Percentiles rank a stretch among this genome's conserved stretches.
Evolutionary conservation across 169 alveolate species (phyloP).

Genomic region (Perkinsus marinus): DNA sequence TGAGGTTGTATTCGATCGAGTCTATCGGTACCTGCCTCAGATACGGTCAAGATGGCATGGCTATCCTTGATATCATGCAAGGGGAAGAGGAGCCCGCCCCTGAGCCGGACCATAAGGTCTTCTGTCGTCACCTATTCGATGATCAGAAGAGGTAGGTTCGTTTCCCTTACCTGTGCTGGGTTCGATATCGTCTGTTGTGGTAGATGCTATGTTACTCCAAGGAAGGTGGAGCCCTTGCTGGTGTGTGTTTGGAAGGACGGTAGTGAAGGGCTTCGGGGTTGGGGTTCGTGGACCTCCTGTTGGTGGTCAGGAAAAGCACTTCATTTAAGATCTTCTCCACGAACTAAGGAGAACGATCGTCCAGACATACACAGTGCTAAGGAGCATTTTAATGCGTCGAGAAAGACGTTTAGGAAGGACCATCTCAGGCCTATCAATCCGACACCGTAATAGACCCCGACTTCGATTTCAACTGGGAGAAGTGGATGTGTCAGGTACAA

Average conservation of each 20-base stretch:
- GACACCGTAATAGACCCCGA: not conserved
- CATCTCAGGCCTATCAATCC: not conserved
- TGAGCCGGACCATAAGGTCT: not conserved
- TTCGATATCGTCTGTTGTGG: not conserved
- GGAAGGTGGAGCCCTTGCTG: constrained; percentile 12
- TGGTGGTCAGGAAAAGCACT: not conserved
- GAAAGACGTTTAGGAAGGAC: not conserved
- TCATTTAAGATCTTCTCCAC: not conserved
- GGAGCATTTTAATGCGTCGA: not conserved
- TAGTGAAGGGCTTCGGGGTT: not conserved
- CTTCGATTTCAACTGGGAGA: not conserved
- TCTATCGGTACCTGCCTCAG: not conserved
- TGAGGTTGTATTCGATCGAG: constrained; percentile 27
- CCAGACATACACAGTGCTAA: not conserved
- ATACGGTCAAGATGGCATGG: not conserved
- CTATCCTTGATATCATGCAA: not conserved
- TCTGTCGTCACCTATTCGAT: constrained; percentile 27
- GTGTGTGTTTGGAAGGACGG: not conserved
- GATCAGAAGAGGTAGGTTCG: constrained; percentile 13
- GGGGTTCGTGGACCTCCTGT: not conserved
- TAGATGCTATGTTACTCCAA: constrained; percentile 22
- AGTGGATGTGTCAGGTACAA: not conserved
- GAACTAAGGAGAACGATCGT: not conserved
- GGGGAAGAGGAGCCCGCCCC: constrained; percentile 5
- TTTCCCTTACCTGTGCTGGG: not conserved